Evolutionary conservation across 352 stramenopile species (phyloP).

Genomic region (Pythium apleroticum): DNA sequence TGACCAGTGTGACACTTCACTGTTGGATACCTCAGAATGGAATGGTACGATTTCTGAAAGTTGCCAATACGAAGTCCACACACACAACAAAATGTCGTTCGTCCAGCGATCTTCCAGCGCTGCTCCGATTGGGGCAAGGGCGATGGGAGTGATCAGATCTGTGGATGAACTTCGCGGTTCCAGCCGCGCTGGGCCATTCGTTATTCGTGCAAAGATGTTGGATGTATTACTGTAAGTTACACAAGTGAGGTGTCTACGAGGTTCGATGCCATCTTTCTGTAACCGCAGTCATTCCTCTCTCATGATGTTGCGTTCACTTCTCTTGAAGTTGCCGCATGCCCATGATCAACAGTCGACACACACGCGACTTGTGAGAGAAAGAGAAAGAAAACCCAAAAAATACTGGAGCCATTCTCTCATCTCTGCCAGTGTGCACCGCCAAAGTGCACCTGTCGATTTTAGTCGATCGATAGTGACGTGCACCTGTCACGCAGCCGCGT

Average conservation of each 20-base stretch:
- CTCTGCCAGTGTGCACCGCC: background rate
- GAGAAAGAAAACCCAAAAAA: conserved; percentile 3
- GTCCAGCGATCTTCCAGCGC: background rate
- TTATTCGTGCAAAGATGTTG: background rate
- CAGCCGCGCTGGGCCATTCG: background rate
- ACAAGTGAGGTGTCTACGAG: background rate
- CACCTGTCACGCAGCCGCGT: conserved; percentile 12
- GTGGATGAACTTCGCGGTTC: background rate
- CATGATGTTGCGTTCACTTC: background rate
- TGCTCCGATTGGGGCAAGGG: background rate
- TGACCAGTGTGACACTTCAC: background rate
- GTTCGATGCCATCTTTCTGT: background rate
- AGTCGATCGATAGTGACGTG: conserved; percentile 21
- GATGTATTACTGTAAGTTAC: no score
- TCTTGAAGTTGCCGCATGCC: no score
- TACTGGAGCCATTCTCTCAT: background rate
- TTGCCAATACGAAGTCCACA: background rate
- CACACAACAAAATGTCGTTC: conserved; percentile 2
- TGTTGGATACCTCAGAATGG: conserved; percentile 1
- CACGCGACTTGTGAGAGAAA: background rate
- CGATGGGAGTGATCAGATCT: background rate
- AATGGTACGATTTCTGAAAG: background rate
- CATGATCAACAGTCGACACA: no score
- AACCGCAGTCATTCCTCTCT: background rate
- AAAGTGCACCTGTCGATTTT: background rate